phyloP scores from a whole-genome alignment of 805 yeast species.

The Pichia heedii region DNA sequence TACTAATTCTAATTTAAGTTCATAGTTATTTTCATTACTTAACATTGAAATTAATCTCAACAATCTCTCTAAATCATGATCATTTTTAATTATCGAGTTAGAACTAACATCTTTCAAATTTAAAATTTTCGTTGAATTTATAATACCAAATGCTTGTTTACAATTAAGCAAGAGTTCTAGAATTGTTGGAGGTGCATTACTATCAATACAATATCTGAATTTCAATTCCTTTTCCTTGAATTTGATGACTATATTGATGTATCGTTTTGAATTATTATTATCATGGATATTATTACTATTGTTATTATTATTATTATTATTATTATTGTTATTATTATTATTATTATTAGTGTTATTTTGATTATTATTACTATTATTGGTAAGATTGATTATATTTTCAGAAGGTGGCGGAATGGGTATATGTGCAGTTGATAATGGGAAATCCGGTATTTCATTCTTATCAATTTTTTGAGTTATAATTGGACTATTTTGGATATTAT shows the following conservation, averaged over 20 bases:
- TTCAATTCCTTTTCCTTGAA: conserved; percentile 49
- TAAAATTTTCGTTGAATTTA: conserved; percentile 27
- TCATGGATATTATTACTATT: not conserved
- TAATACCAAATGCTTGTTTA: conserved; percentile 57
- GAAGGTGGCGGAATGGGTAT: conserved; percentile 11
- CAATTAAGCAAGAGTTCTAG: conserved; percentile 75
- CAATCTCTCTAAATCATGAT: conserved; percentile 39
- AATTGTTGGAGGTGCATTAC: conserved; percentile 73
- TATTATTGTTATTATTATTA: too few species aligned
- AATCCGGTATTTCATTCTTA: conserved; percentile 4
- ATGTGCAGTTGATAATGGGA: conserved; percentile 12
- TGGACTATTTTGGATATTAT: conserved; percentile 1
- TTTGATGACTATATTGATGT: conserved; percentile 33
- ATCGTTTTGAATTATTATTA: conserved; percentile 14
- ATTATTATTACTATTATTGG: too few species aligned
- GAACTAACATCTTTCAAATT: conserved; percentile 28
- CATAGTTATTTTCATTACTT: conserved; percentile 17
- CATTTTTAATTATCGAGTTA: conserved; percentile 31
- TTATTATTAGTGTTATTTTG: too few species aligned
- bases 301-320: too few species aligned
- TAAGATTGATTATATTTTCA: not conserved
- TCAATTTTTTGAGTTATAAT: not conserved
- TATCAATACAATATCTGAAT: conserved; percentile 54
- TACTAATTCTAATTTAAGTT: conserved; percentile 34
- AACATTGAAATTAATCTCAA: conserved; percentile 23